Conservation (phyloP, 2,329 filamentous ascomycete species). For the Hymenoscyphus salicellus region DNA sequence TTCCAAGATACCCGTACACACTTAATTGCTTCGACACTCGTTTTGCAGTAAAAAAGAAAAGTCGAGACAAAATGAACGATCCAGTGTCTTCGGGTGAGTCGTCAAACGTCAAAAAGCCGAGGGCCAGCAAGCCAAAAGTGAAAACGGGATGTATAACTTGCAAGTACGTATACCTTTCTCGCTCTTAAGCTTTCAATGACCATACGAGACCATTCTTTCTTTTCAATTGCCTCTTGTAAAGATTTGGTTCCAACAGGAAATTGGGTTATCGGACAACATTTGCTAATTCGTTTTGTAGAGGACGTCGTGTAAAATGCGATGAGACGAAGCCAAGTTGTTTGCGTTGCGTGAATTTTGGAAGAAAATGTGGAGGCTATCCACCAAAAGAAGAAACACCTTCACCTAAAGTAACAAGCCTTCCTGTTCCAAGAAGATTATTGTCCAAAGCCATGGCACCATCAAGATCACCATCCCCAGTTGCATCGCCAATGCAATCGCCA, state of each 20-base stretch:
- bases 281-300: conserved; percentile 8
- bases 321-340: conserved; percentile 27
- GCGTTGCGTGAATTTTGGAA: conserved; percentile 27
- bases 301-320: conserved; percentile 24
- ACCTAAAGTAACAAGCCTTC: conserved; percentile 10
- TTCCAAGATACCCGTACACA: background rate
- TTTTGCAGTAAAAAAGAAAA: background rate
- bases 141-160: conserved; percentile 64
- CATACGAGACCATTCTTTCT: background rate
- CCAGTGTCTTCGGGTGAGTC: conserved; percentile 1
- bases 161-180: conserved; percentile 46
- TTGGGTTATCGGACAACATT: background rate
- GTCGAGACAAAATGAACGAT: conserved; percentile 8
- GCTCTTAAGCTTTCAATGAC: background rate
- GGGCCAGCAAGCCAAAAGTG: conserved; percentile 46
- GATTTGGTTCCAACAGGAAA: background rate
- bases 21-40: background rate
- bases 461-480: conserved; percentile 12
- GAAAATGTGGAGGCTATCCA: conserved; percentile 27
- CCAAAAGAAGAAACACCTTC: conserved; percentile 11
- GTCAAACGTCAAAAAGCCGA: conserved; percentile 18
- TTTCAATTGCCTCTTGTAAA: background rate
- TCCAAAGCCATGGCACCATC: conserved; percentile 13
- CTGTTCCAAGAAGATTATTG: conserved; percentile 13
- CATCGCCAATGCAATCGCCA: conserved; percentile 10